Base-by-base conservation (phyloP, 768 basidiomycete genomes). In the Clitopilus passeckerianus region DNA sequence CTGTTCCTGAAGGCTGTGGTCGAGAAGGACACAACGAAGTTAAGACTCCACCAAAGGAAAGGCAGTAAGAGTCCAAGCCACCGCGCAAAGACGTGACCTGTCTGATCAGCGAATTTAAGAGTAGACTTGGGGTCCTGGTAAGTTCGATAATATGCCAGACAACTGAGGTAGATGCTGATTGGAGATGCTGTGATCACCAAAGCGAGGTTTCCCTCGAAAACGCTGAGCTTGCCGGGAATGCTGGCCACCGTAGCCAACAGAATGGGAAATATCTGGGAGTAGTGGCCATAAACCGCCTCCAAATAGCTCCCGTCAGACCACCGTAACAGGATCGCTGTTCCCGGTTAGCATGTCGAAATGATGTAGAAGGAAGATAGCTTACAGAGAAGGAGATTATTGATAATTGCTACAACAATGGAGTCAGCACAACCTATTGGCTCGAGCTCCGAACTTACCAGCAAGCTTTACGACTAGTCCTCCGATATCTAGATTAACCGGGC, bases 131-230 rank as follows among this genome's bases (percentile, higher is more conserved):
- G 58, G 16, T 24, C 23, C 16, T 41, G 53, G 41, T 33, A 54
- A 22, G 22, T 14, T n/a, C 44, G 24, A 7, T n/a, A 53, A n/a
- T 37, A 34, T 2, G 53, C 53, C 3, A 30, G 53, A 44, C 62
- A 66, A 10, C 50, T 61, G 14, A 65, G 53, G 43, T 63, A 67
- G 16, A 63, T 37, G 18, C 60, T 59, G 27, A 65, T 56, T 2
- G 66, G 66, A 5, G 62, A 63, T 10, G 61, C 59, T 5, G 63
- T 63, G 6, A 64, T 64, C 10, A 59, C 59, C 9, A 63, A 55
- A 5, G 67, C 60, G 53, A 64, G 64, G 44, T 63, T 63, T 1
- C 65, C 65, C 22, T 67, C 67, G 34, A 65, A 66, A 14, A 67
- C 46, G 50, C 53, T 59, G 15, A 67, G 57, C 34, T 64, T 62